Base-by-base conservation (phyloP, 2,329 filamentous ascomycete species). In the Alternaria hordeiaustralica region DNA sequence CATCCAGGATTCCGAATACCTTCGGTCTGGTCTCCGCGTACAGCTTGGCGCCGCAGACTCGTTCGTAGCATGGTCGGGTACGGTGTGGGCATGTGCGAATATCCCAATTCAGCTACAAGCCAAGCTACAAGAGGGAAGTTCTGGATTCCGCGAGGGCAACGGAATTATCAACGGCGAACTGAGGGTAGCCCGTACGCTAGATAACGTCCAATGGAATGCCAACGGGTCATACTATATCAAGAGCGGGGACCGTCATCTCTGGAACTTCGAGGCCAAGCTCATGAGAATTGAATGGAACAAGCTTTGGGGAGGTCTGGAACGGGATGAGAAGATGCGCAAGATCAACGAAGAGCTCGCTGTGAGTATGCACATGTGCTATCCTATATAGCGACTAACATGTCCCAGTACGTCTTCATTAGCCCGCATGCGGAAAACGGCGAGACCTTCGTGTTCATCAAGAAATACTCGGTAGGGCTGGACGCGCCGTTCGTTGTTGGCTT, bases 361-460 rank as follows among this genome's bases (percentile, higher is more conserved):
- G 58, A 66, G 70, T 58, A 20, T 6, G 4, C 44, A 12, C 5
- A 10, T 23, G 5, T 21, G 18, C 41, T 18, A 21, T 41, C 6
- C 9, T 18, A 26, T n/a, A 53, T 36, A 10, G 6, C 26, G 11
- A 25, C 67, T 76, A 43, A 75, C 50, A 44, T 4, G 9, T 7
- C 1, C 15, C 45, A 73, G 75, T 65, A 74, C 25, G 63, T 72
- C 7, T 61, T 66, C 13, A 68, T 78, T 13, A 60, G 71, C 43
- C 59, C 73, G 8, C 64, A 78, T 51, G 60, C 68, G 3, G 23
- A 63, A 6, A 56, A 55, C 2, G 69, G 70, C 18, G 70, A 73
- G n/a, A 67, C 66, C 0, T 77, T 75, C 50, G 69, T 55, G 1
- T 73, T 78, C 49, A 61, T 78, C 62, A 76, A 71, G 61, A 72